phyloP scores from a whole-genome alignment of 768 basidiomycete genomes.

The Lactarius evosmus region DNA sequence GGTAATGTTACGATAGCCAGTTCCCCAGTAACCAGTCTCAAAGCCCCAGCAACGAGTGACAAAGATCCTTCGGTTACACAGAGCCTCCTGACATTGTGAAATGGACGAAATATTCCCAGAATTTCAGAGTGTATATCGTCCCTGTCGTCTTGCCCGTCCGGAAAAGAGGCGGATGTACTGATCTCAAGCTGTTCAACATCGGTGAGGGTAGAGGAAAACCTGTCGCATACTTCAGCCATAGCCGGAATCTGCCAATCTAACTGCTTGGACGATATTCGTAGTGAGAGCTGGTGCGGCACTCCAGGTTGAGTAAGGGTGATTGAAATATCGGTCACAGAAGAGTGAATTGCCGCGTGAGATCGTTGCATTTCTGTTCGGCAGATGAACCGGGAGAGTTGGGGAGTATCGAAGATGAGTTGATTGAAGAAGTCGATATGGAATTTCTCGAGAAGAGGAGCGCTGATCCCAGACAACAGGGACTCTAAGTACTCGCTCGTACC shows the following conservation, averaged over 20 bases:
- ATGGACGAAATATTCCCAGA: not conserved
- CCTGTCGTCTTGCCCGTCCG: not conserved
- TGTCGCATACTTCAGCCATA: not conserved
- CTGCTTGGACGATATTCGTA: not conserved
- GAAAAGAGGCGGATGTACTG: not conserved
- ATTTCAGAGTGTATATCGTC: not conserved
- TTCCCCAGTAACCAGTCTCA: not conserved
- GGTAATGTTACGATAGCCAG: not conserved
- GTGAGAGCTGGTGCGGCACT: not conserved
- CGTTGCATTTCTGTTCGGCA: not conserved
- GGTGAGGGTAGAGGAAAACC: not conserved
- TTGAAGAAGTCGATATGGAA: constrained; percentile 7
- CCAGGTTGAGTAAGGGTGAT: constrained; percentile 2
- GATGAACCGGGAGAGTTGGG: not conserved
- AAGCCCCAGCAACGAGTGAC: not conserved
- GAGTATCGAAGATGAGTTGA: not conserved
- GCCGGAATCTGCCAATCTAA: not conserved
- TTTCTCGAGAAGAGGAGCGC: not conserved
- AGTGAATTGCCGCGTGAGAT: not conserved
- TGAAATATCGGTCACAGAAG: not conserved
- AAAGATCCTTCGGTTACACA: not conserved
- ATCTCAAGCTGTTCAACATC: not conserved
- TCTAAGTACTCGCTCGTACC: constrained; percentile 12
- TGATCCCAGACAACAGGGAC: not conserved
- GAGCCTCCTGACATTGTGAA: not conserved